Evolutionary conservation across 2,329 filamentous ascomycete species (phyloP), one percentile per base, ranked within the genome.

Genomic region (Magnaporthales sp.): DNA sequence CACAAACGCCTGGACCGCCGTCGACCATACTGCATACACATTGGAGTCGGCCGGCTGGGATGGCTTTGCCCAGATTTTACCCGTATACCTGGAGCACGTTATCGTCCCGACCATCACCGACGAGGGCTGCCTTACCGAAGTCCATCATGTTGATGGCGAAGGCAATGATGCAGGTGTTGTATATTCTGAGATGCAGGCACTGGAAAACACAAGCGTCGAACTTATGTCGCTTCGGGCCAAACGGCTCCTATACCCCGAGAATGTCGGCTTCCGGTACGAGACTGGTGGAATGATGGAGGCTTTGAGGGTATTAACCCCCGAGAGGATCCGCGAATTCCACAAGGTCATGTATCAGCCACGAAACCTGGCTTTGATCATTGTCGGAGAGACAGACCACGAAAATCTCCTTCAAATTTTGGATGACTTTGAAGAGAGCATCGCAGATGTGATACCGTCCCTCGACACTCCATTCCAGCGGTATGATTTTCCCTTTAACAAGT

Each of bases 281-380:
- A 99, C 95, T n/a, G 95, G 95, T 13, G 95, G 95, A 15, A 92
- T 97, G 89, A 96, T 96, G 81, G 92, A 97, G 72, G 90, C 93
- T 38, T 83, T 99, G 64, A 89, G 95, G 58, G 88, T 93, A 3
- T 80, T 99, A 62, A 95, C 92, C 0, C 88, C 93, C 1, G 91
- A 97, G 65, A 89, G 93, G 54, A 99, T 99, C 70, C 89, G 95
- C n/a, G 87, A 89, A 67, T 99, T 98, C 73, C 95, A 99, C 77
- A 89, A 89, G 69, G 91, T 93, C 70, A 98, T 99, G 94, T 99
- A 99, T 74, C 94, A 98, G 75, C 95, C 95, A 3, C 94, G 93
- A 75, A 99, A 99, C 73, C 81, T 99, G 68, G 96, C 93, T 70
- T 80, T 99, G 30, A 86, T 97, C 29, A 88, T 99, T 68, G 90